A percentile compares a stretch with the other conserved stretches of the same genome.
Evolutionary conservation across 31 red algal genomes (phyloP).

Genomic region (Endocladia muricata): DNA sequence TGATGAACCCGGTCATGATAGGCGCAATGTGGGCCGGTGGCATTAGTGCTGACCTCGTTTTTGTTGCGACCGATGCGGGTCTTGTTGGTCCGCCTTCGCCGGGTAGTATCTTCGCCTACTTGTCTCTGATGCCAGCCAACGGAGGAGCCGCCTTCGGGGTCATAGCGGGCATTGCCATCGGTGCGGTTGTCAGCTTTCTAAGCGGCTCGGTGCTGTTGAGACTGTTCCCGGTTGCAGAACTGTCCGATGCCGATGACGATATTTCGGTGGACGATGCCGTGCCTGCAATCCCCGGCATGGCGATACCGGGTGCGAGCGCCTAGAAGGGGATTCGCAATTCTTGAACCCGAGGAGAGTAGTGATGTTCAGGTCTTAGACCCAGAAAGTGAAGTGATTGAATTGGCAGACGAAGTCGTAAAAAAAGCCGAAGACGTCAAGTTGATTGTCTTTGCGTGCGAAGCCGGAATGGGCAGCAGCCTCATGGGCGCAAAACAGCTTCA

Average conservation of each 20-base stretch:
- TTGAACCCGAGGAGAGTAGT: no score
- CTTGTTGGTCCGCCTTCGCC: neutral
- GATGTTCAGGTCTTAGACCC: no score
- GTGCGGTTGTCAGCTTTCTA: neutral
- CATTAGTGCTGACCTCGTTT: neutral
- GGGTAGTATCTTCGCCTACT: neutral
- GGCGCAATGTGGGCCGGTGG: neutral
- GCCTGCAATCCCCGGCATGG: neutral
- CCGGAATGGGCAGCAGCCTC: neutral
- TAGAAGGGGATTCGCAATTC: no score
- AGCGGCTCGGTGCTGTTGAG: neutral
- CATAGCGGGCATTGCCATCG: neutral
- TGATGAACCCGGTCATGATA: neutral
- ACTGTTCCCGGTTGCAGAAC: neutral
- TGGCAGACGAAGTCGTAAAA: neutral
- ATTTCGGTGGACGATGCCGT: neutral
- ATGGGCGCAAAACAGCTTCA: neutral
- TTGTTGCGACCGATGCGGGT: neutral
- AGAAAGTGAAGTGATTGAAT: neutral
- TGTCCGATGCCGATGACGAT: neutral
- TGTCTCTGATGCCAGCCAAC: neutral
- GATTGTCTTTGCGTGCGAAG: slow-evolving; percentile 1
- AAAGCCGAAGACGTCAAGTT: neutral
- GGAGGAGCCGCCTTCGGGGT: neutral
- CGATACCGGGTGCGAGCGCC: neutral